phyloP scores from a whole-genome alignment of 257 asterid species.

The Jaltomata sinuosa region DNA sequence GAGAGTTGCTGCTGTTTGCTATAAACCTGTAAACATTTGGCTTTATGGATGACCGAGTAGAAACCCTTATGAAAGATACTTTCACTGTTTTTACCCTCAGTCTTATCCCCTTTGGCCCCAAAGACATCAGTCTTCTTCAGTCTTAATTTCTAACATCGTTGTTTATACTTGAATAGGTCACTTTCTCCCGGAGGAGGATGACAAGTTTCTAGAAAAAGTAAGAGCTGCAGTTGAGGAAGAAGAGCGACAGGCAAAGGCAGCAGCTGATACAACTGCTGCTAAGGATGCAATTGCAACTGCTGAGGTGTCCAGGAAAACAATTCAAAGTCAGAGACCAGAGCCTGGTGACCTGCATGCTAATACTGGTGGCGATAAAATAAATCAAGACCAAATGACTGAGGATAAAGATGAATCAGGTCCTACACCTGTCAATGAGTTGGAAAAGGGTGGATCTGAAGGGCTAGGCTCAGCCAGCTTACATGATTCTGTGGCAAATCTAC shows the following conservation, averaged over 20 bases:
- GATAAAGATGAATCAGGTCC: slow-evolving; percentile 13
- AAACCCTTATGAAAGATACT: neutral
- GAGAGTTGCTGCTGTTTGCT: neutral
- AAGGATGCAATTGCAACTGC: slow-evolving; percentile 81
- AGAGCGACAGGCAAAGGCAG: slow-evolving; percentile 71
- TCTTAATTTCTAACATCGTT: neutral
- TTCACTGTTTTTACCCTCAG: neutral
- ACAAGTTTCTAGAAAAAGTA: slow-evolving; percentile 88
- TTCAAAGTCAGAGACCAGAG: slow-evolving; percentile 21
- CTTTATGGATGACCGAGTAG: neutral
- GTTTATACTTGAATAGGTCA: slow-evolving; percentile 42
- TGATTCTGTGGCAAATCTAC: slow-evolving; percentile 53
- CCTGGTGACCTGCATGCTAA: slow-evolving; percentile 17
- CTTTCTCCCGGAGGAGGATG: slow-evolving; percentile 95
- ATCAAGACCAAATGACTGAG: slow-evolving; percentile 24
- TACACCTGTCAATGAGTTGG: slow-evolving; percentile 25
- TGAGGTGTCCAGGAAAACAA: slow-evolving; percentile 52
- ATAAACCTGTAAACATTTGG: neutral
- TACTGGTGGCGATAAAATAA: slow-evolving; percentile 8
- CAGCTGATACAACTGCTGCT: slow-evolving; percentile 74
- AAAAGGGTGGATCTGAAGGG: slow-evolving; percentile 17
- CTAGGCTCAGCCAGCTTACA: slow-evolving; percentile 34
- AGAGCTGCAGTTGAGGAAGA: slow-evolving; percentile 98
- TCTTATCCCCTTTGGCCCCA: neutral
- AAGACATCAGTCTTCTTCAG: neutral